phyloP scores from a whole-genome alignment of 2,329 filamentous ascomycete genomes.

The Trichoderma sp. region DNA sequence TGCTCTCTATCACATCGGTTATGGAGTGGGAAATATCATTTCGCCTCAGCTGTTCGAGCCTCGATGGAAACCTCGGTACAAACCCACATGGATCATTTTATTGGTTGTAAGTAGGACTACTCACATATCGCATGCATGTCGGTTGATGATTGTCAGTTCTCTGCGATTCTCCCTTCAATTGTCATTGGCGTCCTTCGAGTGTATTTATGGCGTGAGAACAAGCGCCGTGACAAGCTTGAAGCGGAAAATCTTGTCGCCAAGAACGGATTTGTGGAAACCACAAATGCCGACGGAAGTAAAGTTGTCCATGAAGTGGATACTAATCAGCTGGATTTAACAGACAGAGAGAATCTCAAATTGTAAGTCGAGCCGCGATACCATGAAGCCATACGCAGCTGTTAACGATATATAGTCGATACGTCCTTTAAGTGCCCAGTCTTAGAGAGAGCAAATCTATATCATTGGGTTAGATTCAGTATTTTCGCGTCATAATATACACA shows the following conservation, averaged over 20 bases:
- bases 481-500: neutral
- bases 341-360: conserved; percentile 31
- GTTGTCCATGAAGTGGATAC: conserved; percentile 23
- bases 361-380: neutral
- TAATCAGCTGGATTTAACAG: conserved; percentile 30
- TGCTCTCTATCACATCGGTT: conserved; percentile 44
- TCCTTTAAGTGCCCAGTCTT: neutral
- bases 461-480: fast-evolving
- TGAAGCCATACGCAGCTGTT: neutral
- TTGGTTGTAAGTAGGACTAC: conserved; percentile 17
- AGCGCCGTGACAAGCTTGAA: conserved; percentile 28
- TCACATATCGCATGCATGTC: no score
- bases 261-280: conserved; percentile 26
- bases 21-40: conserved; percentile 43
- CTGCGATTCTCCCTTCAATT: conserved; percentile 29
- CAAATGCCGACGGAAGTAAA: conserved; percentile 21
- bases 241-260: neutral
- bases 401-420: conserved; percentile 5
- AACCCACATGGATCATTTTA: conserved; percentile 34
- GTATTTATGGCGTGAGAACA: conserved; percentile 27
- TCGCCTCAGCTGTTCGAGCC: conserved; percentile 40
- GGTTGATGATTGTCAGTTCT: neutral
- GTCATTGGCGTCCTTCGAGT: conserved; percentile 26
- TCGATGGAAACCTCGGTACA: conserved; percentile 31
- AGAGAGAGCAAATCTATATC: neutral